Evolutionary conservation across 192 early-diverging fungal species (phyloP), one percentile per base, ranked within the genome.

Genomic region (Dissophora globulifera): DNA sequence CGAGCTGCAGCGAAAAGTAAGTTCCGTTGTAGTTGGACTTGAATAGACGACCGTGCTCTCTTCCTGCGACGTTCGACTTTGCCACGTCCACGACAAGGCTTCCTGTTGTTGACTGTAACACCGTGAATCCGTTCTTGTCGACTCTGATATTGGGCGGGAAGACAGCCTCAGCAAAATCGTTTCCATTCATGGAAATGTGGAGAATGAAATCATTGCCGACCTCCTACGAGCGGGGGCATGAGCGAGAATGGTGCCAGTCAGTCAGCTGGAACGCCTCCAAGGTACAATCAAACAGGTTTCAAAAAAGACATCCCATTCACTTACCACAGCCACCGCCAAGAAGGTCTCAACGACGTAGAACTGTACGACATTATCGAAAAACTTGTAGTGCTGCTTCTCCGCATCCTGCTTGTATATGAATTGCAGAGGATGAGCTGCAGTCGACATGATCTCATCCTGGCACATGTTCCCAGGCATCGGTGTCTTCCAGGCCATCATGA

Each of bases 21-120:
- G 89, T 88, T 41, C 94, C 95, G 50, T 96, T 89, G 46, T 83
- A 84, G 79, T 96, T 95, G 49, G 94, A 95, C 59, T 93, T 95
- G 83, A 96, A 95, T 15, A 99, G 81, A 4, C 76, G 78, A 11
- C 95, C 95, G 66, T 83, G 85, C 58, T 93, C 90, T 17, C 50
- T 58, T 15, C 79, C 82, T 16, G 19, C 27, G 6, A 45, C 62
- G 30, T 74, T 69, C 15, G 88, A 87, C 41, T 84, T 83, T 47
- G 92, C 87, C 16, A 93, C 88, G 61, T 97, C 92, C 10, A 99
- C 56, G 20, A 98, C 83, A 9, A 97, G 76, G 15, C 86, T 79
- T 27, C 91, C 93, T 0, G 92, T 94, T 22, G 86, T 86, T 6
- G 93, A 92, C 58, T 94, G 93, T 40, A 99, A 61, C 13, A 98